Base-by-base conservation (phyloP, 2,329 filamentous ascomycete species). In the Cercospora sp. region DNA sequence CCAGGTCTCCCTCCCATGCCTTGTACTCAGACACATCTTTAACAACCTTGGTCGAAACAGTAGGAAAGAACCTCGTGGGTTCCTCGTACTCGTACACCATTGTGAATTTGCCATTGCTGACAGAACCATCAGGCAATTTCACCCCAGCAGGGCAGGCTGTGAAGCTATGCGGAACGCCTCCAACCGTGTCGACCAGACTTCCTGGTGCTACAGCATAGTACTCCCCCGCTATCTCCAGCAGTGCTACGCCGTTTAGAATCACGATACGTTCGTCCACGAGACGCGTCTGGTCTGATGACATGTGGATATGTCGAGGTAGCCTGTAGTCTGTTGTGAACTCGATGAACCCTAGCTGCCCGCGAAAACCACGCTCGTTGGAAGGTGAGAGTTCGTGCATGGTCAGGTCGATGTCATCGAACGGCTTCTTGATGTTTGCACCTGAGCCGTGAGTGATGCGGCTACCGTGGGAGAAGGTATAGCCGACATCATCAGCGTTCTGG, bases 51-150 rank as follows among this genome's bases (percentile, higher is more conserved):
- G 69, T 71, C 12, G 69, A 73, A 9, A 18, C 58, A 3, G 70
- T 72, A 3, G 69, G 72, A 36, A 69, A 74, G 62, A 73, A 72
- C 10, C 64, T 68, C 20, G 73, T 72, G 9, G 68, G 63, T 51
- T 72, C 69, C 39, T 73, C 71, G 48, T 72, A 75, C 64, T 74
- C 73, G 61, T 72, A 74, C 13, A 74, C 65, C 73, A 72, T 72
- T 3, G 70, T 73, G 48, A 74, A 74, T 12, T 45, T 71, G 8
- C 69, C 72, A 10, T 42, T 65, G 16, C 67, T 71, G 13, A 73
- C 65, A 20, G 12, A 71, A 5, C 72, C 72, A 63, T 74, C 66
- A 3, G 70, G 70, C 55, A 74, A 64, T 53, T 59, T 70, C 9
- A 74, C 66, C 13, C 68, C 72, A 23, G 67, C 65, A 36, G 70